A percentile compares a stretch with the other conserved stretches of the same genome.
Evolutionary conservation across 1,139 yeast species (phyloP).

Genomic region (Yamadazyma friedrichii): DNA sequence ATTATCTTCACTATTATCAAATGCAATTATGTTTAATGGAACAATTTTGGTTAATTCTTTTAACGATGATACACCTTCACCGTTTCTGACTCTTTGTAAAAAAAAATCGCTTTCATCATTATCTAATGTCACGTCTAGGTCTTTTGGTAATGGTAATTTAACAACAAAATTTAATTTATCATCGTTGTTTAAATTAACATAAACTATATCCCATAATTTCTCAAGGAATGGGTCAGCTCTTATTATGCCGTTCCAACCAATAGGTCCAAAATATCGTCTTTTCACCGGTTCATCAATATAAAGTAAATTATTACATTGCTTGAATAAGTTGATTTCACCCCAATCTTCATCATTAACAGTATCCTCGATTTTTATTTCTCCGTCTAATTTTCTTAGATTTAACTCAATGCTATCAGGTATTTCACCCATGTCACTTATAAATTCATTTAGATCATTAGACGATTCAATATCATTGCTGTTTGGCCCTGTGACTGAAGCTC

Average conservation of each 20-base stretch:
- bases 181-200: not conserved
- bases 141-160: slow-evolving; percentile 1
- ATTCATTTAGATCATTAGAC: too few relatives aligned
- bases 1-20: not conserved
- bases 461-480: too few relatives aligned
- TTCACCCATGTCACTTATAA: not conserved
- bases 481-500: too few relatives aligned
- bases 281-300: slow-evolving; percentile 2
- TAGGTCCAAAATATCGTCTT: slow-evolving; percentile 31
- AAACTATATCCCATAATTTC: slow-evolving; percentile 13
- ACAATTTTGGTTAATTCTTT: not conserved
- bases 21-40: not conserved
- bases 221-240: slow-evolving; percentile 24
- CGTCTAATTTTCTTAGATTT: not conserved
- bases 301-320: not conserved
- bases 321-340: not conserved
- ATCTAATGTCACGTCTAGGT: not conserved
- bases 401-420: not conserved
- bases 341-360: not conserved
- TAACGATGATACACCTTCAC: not conserved
- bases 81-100: not conserved
- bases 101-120: not conserved
- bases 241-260: slow-evolving; percentile 34
- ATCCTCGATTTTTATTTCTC: slow-evolving; percentile 11
- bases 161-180: slow-evolving; percentile 1